Evolutionary conservation across 2,329 filamentous ascomycete species (phyloP), one percentile per base, ranked within the genome.

Genomic region (Botryotinia convoluta): DNA sequence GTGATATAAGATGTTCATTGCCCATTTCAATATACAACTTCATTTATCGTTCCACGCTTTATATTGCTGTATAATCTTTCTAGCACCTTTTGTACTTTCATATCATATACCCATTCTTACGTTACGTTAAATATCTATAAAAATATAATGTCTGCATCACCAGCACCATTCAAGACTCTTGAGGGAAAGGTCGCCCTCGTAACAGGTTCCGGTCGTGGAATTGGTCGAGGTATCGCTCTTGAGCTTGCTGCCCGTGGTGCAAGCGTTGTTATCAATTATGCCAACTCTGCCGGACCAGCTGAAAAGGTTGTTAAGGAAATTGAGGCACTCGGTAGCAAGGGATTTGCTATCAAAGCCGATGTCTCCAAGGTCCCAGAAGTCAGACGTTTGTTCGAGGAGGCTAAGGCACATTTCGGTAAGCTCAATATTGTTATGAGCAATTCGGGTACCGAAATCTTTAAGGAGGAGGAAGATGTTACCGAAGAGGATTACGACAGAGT

Each of bases 141-240:
- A 57, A 72, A 48, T 42, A 48, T 35, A 37, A 71, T 51, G 59
- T 65, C 60, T 54, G 44, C 20, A 59, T 60, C 65, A 54, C 6
- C 71, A 42, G 71, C 71, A 44, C 62, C 62, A 72, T 69, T 69
- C 42, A 69, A 72, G 32, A 69, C 63, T n/a, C 71, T 76, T n/a
- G 73, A 73, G 16, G 78, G 78, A 79, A 96, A 96, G 82, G 89
- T 96, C 63, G 93, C 92, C 77, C 91, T 97, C 76, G 88, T 97
- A 62, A 97, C 94, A 0, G 94, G 94, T 62, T 93, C 93, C 64
- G 94, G 92, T 9, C 87, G 93, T 76, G 94, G 94, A 54, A 86
- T 97, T 20, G 94, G 94, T 32, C 86, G 82, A 12, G 82, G 82
- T 57, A 82, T 85, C n/a, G 81, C 83, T 6, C 78, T 79, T 51